Evolutionary conservation across 2,329 filamentous ascomycete genomes (phyloP), one percentile per base, ranked within the genome.

Genomic region (Canariomyces notabilis): DNA sequence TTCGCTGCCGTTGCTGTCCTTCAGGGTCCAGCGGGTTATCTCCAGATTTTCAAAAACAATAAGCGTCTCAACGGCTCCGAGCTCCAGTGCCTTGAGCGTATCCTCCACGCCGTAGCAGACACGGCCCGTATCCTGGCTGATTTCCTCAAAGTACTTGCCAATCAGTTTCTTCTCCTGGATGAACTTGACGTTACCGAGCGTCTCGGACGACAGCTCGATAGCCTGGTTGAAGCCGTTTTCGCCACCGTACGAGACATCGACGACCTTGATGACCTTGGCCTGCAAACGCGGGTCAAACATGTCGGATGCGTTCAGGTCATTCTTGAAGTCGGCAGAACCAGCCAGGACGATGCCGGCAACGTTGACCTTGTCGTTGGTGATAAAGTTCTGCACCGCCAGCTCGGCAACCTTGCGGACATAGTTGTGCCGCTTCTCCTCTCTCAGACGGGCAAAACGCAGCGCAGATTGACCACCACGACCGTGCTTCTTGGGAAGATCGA

Each of bases 141-240:
- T 97, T 71, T 98, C 91, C 67, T 98, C 90, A 62, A 98, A 98
- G 77, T 98, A 98, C 66, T 87, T 89, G 67, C 91, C 91, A 64
- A 98, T 98, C 54, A 98, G 82, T 76, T 96, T 98, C 85, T 98
- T 98, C 79, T 98, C 93, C 72, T 98, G 93, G 67, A 98, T 96
- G 69, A 98, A 98, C 74, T 98, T 98, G 79, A 98, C 93, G 66
- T 97, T 98, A 70, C 90, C 87, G 38, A 98, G 80, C 6, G 93
- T 98, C 76, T 98, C 94, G 6, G 89, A 81, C 20, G 93, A 85
- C 61, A 98, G 71, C 66, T 98, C 93, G 55, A 98, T 98, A 50
- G 93, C 93, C 74, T 98, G 94, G 75, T 98, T 98, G 80, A 98
- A 98, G 37, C 93, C 93, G 75, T 97, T 97, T 74, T 98, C 94